Base-by-base conservation (phyloP, 352 stramenopile genomes). In the Phytophthora litchii region DNA sequence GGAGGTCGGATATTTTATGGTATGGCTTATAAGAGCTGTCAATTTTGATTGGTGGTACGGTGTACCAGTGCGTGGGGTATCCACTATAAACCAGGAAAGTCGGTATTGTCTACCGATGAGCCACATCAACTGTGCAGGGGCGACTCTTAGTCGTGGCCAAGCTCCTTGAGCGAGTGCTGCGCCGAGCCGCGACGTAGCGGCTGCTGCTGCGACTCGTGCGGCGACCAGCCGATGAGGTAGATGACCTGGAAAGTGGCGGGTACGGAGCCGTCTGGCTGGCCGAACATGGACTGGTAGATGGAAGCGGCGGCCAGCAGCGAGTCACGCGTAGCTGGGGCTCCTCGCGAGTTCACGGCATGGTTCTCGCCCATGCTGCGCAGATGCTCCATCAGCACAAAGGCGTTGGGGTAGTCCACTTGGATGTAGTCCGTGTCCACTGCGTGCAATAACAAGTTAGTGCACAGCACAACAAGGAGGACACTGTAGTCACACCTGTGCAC, bases 171-270 rank as follows among this genome's bases (percentile, higher is more conserved):
- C 13, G 86, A 95, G 31, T 76, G 70, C 60, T 91, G 72, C 1
- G 88, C 87, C 0, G 83, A 83, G 16, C 91, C 92, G 7, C 90
- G 83, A 45, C 77, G 78, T 64, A 95, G 72, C 0, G 97, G 96
- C 64, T 97, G 81, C 58, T 92, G 96, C 74, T 99, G 97, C 27
- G 89, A 98, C 19, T 89, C 80, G 74, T 99, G 89, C 10, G 96
- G 95, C 36, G 93, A 96, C 97, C 97, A 99, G 38, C 97, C 97
- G 73, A 99, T 99, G 57, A 98, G 96, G 80, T 98, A 99, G 34
- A 99, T 97, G 25, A 95, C 77, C 73, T 99, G 93, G 55, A 98
- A 98, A 0, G 95, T 98, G 10, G 95, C 96, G n/a, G 94, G 85
- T 12, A 99, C 83, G 2, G 83, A 84, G 7, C 88, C 91, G 54